A percentile compares a stretch with the other conserved stretches of the same genome.
Conservation (phyloP, 2,329 filamentous ascomycete genomes). For the Colletotrichum sp. region DNA sequence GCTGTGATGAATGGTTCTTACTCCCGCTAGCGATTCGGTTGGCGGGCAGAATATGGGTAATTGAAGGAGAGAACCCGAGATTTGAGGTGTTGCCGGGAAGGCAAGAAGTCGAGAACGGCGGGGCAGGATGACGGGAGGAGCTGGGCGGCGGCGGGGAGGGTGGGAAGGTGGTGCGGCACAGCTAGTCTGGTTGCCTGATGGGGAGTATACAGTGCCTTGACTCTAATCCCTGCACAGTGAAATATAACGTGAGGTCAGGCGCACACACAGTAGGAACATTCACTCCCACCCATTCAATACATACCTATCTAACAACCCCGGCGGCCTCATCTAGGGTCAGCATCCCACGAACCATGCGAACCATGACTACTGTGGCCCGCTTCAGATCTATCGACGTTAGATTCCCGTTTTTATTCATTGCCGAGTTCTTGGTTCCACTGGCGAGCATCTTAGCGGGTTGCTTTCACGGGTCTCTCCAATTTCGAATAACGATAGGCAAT, state of each 20-base stretch:
- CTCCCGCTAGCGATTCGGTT: neutral
- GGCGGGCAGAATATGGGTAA: neutral
- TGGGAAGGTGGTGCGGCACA: neutral
- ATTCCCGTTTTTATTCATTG: accelerated
- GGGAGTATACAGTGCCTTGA: neutral
- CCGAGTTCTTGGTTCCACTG: neutral
- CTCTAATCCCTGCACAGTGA: neutral
- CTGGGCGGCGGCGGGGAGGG: neutral
- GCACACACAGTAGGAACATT: neutral
- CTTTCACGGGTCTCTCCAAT: neutral
- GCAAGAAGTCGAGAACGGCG: neutral
- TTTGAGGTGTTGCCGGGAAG: neutral
- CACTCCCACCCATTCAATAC: neutral
- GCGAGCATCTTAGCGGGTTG: neutral
- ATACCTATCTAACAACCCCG: neutral
- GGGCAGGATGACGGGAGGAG: neutral
- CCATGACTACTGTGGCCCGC: neutral
- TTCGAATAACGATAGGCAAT: neutral
- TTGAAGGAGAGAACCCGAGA: neutral
- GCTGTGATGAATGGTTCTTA: neutral
- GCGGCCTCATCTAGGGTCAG: neutral
- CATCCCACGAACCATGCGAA: neutral
- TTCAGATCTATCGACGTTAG: neutral
- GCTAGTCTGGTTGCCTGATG: slow-evolving; percentile 3
- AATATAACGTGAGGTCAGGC: accelerated